These are phyloP conservation scores for Colletotrichum sp. DNA, from an alignment of 2,329 filamentous ascomycete species.

Conservation along the genomic window DNA sequence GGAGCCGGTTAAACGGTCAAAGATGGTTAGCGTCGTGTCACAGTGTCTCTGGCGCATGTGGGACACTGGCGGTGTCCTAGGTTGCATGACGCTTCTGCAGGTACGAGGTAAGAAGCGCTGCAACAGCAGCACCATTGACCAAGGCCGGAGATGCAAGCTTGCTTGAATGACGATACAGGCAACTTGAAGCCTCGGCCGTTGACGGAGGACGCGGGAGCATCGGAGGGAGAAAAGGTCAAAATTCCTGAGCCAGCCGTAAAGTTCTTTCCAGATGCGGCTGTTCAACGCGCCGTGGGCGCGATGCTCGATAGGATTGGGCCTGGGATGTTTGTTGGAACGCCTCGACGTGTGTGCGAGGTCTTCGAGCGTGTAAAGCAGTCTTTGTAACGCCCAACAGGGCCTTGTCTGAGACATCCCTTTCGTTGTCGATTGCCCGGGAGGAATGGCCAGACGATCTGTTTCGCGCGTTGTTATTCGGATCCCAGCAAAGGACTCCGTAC, in stretches of 20 bases:
- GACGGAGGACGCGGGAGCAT: slow-evolving; percentile 1
- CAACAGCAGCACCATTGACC: background rate
- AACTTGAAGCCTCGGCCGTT: background rate
- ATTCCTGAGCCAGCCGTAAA: background rate
- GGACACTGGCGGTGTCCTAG: slow-evolving; percentile 8
- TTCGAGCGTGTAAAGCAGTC: slow-evolving; percentile 1
- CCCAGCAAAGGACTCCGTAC: background rate
- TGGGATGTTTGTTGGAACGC: slow-evolving; percentile 5
- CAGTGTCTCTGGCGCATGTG: slow-evolving; percentile 16
- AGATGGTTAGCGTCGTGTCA: slow-evolving; percentile 10
- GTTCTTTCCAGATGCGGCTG: background rate
- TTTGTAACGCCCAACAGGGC: background rate
- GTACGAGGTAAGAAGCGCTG: slow-evolving; percentile 24
- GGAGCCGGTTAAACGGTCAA: slow-evolving; percentile 1
- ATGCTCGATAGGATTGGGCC: background rate
- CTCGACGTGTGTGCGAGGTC: background rate
- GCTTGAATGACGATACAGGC: background rate
- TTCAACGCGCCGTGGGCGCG: background rate
- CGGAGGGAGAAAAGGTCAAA: slow-evolving; percentile 1
- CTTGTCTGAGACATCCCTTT: slow-evolving; percentile 20
- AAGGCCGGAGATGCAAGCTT: background rate
- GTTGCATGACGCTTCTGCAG: slow-evolving; percentile 28
- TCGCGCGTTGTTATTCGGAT: slow-evolving; percentile 3
- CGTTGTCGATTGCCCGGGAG: background rate
- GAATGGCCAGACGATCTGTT: slow-evolving; percentile 1